Evolutionary conservation across 768 basidiomycete species (phyloP), one percentile per base, ranked within the genome.

Genomic region (Lyophyllum shimeji): DNA sequence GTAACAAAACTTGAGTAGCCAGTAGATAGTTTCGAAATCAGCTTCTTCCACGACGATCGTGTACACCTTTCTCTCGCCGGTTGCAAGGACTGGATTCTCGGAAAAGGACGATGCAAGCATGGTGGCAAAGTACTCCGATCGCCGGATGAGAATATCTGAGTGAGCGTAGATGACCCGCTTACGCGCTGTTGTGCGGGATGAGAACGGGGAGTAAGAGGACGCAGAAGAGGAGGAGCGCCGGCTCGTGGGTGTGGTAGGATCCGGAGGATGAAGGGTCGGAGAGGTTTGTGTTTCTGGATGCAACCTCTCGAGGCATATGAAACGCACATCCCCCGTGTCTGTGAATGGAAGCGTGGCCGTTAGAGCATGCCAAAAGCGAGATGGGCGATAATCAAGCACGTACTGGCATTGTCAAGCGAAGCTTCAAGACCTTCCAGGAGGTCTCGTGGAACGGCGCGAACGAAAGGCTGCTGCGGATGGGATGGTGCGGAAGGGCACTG

Each of bases 51-150:
- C 84, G n/a, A 87, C 74, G 47, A 91, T 69, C 1, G 82, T 86
- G 65, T 84, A 81, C 0, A 84, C 60, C 63, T 86, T 83, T 55
- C 85, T 72, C 61, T 84, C 82, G 21, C 78, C 81, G 1, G 71
- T 69, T 8, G 67, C 29, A 29, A 70, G 45, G 23, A 72, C 62
- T 1, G 69, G 46, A 49, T 72, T 84, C 69, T 90, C 89, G n/a
- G 82, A 68, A 63, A 91, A 93, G 0, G 84, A 77, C 0, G 87
- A 89, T 20, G 80, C 72, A 11, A 92, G 76, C 82, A 91, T 87
- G 0, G 86, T 88, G 4, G 83, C 78, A 61, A 91, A 90, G 63
- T 91, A 92, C 58, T 90, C 89, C 13, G 88, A 88, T n/a, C 89
- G 76, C 11, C 81, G 77, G 46, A 72, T 83, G 20, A 92, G 77